Evolutionary conservation across 2,329 filamentous ascomycete genomes (phyloP).

Genomic region (Cylindrodendrum hubeiense): DNA sequence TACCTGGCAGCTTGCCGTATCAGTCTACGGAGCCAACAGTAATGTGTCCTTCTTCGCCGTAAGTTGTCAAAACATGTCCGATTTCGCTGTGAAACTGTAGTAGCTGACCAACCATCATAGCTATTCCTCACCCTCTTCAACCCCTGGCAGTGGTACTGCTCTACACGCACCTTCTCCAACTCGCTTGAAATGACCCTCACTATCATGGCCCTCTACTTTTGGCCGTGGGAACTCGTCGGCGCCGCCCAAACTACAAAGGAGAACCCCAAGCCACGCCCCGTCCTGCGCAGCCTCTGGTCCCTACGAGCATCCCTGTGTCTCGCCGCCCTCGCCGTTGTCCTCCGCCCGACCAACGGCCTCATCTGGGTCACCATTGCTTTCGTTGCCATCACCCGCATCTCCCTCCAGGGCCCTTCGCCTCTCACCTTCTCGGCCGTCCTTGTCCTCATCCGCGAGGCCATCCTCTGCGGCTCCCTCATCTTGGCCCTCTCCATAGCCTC

Average conservation of each 20-base stretch:
- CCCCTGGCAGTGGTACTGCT: conserved; percentile 96
- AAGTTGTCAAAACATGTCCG: conserved; percentile 47
- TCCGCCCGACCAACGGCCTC: conserved; percentile 90
- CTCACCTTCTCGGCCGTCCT: conserved; percentile 58
- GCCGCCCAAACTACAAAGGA: conserved; percentile 54
- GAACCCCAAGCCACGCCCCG: conserved; percentile 49
- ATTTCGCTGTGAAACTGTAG: neutral
- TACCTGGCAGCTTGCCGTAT: conserved; percentile 84
- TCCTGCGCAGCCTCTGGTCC: conserved; percentile 43
- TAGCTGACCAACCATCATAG: conserved; percentile 31
- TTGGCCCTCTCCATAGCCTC: conserved; percentile 73
- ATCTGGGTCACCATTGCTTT: conserved; percentile 80
- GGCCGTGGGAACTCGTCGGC: conserved; percentile 83
- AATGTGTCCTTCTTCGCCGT: conserved; percentile 78
- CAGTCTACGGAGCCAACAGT: conserved; percentile 76
- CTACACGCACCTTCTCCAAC: conserved; percentile 93
- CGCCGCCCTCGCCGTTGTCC: conserved; percentile 84
- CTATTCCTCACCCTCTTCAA: conserved; percentile 53
- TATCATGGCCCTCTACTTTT: conserved; percentile 80
- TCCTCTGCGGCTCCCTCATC: conserved; percentile 72
- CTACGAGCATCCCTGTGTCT: conserved; percentile 74
- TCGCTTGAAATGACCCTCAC: conserved; percentile 93
- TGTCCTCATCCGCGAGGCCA: conserved; percentile 71
- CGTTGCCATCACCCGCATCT: conserved; percentile 58
- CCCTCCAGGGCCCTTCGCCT: conserved; percentile 53